phyloP scores from a whole-genome alignment of 192 early-diverging fungal species.

The Podila horticola region DNA sequence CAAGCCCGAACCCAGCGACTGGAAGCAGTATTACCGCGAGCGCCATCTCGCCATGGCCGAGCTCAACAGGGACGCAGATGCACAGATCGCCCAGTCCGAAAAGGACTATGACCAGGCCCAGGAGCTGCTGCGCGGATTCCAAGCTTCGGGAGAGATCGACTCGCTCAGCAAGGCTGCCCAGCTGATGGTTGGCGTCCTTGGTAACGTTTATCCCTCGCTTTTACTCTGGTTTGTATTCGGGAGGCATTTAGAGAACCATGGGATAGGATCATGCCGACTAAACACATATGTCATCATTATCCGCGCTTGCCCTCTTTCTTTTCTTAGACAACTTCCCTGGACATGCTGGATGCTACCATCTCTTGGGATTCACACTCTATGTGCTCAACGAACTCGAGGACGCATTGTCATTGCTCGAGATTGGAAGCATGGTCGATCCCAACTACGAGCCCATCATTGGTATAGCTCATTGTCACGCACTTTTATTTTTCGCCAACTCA shows the following conservation, averaged over 20 bases:
- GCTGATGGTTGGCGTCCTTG: conserved; percentile 59
- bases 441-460: conserved; percentile 62
- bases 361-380: conserved; percentile 62
- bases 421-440: conserved; percentile 62
- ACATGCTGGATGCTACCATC: conserved; percentile 64
- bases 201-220: conserved; percentile 29
- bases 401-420: conserved; percentile 58
- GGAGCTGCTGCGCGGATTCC: conserved; percentile 54
- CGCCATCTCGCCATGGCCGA: conserved; percentile 38
- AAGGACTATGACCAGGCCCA: conserved; percentile 56
- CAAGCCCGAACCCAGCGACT: conserved; percentile 59
- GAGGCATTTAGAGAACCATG: not conserved
- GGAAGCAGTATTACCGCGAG: conserved; percentile 56
- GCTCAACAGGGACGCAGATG: conserved; percentile 44
- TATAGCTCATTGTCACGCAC: not conserved
- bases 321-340: conserved; percentile 58
- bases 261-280: not conserved
- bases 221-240: too few relatives aligned
- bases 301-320: not conserved
- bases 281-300: not conserved
- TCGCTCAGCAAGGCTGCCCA: conserved; percentile 57
- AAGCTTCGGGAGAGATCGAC: conserved; percentile 48
- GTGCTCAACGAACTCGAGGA: conserved; percentile 64
- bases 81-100: conserved; percentile 54
- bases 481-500: not conserved